A percentile compares a stretch with the other conserved stretches of the same genome.
phyloP scores from a whole-genome alignment of 257 asterid species.

The Leptodermis oblonga region DNA sequence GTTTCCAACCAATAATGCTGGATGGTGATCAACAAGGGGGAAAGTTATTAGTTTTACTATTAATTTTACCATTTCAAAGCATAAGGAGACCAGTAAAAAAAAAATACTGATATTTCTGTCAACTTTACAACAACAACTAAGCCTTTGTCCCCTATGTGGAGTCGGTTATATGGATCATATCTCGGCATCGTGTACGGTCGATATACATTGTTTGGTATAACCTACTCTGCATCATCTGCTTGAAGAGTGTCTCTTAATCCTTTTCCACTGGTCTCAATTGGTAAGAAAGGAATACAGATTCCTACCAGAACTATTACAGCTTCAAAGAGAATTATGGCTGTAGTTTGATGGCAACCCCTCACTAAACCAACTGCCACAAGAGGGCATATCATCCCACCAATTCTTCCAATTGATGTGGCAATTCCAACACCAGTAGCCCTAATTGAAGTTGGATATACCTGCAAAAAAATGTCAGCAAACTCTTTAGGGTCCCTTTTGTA shows the following conservation, averaged over 20 bases:
- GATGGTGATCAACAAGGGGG: too few relatives aligned
- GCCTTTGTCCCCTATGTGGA: too few relatives aligned
- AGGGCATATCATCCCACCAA: slow-evolving; percentile 78
- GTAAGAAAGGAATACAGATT: slow-evolving; percentile 48
- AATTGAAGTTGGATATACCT: slow-evolving; percentile 80
- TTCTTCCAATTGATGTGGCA: slow-evolving; percentile 67
- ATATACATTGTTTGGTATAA: too few relatives aligned
- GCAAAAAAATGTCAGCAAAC: slow-evolving; percentile 11
- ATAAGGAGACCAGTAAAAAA: too few relatives aligned
- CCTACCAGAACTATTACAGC: slow-evolving; percentile 44
- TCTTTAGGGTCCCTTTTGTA: not conserved
- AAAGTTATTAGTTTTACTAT: too few relatives aligned
- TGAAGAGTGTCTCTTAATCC: slow-evolving; percentile 35
- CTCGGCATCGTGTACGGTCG: too few relatives aligned
- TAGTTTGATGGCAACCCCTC: slow-evolving; percentile 59
- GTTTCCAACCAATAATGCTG: too few relatives aligned
- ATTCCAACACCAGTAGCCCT: slow-evolving; percentile 73
- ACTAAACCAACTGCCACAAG: slow-evolving; percentile 69
- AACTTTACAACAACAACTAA: too few relatives aligned
- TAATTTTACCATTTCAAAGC: too few relatives aligned
- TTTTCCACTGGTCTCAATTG: slow-evolving; percentile 62
- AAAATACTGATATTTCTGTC: too few relatives aligned
- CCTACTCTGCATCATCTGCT: slow-evolving; percentile 4
- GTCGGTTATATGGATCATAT: too few relatives aligned
- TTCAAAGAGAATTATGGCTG: slow-evolving; percentile 57